These are phyloP conservation scores for Fusarium zealandicum DNA, from an alignment of 2,329 filamentous ascomycete species.

Conservation along the genomic window DNA sequence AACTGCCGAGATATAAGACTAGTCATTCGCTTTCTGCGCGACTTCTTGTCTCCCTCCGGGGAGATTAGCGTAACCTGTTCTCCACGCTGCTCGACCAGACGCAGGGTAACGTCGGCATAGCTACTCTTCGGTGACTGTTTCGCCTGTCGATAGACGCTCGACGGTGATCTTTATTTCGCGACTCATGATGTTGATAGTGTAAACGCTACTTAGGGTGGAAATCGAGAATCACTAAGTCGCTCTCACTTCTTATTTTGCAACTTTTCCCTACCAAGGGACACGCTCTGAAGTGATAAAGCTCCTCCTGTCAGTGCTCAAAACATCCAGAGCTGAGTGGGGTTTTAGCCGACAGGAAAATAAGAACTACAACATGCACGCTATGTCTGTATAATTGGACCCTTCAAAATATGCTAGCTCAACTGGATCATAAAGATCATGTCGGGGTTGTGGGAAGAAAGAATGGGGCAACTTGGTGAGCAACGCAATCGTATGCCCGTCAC, in stretches of 20 bases:
- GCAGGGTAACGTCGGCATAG: conserved; percentile 49
- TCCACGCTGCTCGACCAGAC: conserved; percentile 46
- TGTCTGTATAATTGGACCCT: background rate
- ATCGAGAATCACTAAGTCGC: too few relatives aligned
- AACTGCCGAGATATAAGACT: conserved; percentile 42
- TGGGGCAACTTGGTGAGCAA: background rate
- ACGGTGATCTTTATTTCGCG: background rate
- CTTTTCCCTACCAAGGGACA: background rate
- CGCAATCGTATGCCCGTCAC: background rate
- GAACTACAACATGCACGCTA: conserved; percentile 3
- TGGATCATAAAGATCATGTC: background rate
- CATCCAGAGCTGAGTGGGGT: too few relatives aligned
- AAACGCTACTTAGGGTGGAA: too few relatives aligned
- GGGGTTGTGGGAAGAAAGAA: background rate
- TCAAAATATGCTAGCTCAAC: conserved; percentile 2
- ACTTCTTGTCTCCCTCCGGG: conserved; percentile 42
- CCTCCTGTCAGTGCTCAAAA: background rate
- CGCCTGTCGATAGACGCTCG: background rate
- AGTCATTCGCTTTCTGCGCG: conserved; percentile 46
- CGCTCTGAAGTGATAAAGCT: background rate
- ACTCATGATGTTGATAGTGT: conserved; percentile 4
- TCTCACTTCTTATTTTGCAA: too few relatives aligned
- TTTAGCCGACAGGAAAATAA: background rate
- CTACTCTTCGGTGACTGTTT: conserved; percentile 33
- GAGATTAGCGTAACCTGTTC: conserved; percentile 43